A percentile compares a stretch with the other conserved stretches of the same genome.
Evolutionary conservation across 495 filamentous ascomycete species (phyloP).

Genomic region (Penicillium bovifimosum): DNA sequence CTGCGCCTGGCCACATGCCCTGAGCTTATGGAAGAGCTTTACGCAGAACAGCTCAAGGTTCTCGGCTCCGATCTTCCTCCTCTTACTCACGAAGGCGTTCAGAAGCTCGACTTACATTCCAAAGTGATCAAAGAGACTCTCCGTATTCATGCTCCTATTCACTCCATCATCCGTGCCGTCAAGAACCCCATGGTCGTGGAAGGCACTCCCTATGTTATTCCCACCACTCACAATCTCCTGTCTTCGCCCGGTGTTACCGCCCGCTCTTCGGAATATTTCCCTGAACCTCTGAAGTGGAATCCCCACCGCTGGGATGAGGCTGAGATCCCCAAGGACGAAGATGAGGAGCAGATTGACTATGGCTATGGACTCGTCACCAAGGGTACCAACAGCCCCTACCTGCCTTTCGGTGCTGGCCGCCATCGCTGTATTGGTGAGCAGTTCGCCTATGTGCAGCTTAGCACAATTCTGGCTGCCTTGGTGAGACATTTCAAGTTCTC

Average conservation of each 20-base stretch:
- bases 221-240: conserved; percentile 44
- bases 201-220: conserved; percentile 43
- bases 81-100: conserved; percentile 51
- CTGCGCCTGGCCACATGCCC: conserved; percentile 52
- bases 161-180: conserved; percentile 57
- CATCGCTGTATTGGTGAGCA: conserved; percentile 55
- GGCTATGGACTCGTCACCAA: conserved; percentile 46
- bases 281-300: conserved; percentile 43
- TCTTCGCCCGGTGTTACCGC: conserved; percentile 47
- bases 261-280: conserved; percentile 40
- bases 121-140: conserved; percentile 59
- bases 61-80: conserved; percentile 46
- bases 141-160: conserved; percentile 59
- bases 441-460: conserved; percentile 51
- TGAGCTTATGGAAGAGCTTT: conserved; percentile 53
- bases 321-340: conserved; percentile 22
- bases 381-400: conserved; percentile 50
- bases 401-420: conserved; percentile 52
- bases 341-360: conserved; percentile 44
- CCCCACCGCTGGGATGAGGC: conserved; percentile 49
- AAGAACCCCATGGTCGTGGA: conserved; percentile 52
- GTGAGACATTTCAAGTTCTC: conserved; percentile 43
- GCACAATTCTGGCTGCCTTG: conserved; percentile 42
- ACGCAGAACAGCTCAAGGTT: conserved; percentile 48
- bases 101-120: conserved; percentile 49